A percentile compares a stretch with the other conserved stretches of the same genome.
Evolutionary conservation across 768 basidiomycete genomes (phyloP).

Genomic region (Mycena haematopus): DNA sequence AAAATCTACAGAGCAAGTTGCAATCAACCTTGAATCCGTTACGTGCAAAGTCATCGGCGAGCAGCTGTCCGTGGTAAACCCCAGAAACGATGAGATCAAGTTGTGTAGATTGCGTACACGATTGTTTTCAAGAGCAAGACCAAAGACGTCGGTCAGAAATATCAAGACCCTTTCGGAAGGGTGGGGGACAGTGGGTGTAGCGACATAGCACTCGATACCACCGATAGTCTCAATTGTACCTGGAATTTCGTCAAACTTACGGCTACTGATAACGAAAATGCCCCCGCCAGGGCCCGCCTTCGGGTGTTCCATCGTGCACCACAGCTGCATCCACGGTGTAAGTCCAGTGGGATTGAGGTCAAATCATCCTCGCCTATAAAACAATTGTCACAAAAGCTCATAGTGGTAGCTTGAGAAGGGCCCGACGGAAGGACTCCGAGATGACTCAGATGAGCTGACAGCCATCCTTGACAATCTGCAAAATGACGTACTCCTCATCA

Average conservation of each 20-base stretch:
- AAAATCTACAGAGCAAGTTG: slow-evolving; percentile 16
- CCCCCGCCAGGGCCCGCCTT: too few relatives aligned
- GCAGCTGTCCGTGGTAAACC: slow-evolving; percentile 30
- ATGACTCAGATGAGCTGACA: too few relatives aligned
- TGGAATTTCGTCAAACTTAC: slow-evolving; percentile 17
- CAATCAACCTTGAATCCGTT: slow-evolving; percentile 44
- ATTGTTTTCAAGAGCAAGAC: slow-evolving; percentile 41
- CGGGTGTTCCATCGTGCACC: slow-evolving; percentile 34
- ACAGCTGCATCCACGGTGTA: slow-evolving; percentile 27
- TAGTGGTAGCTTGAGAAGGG: slow-evolving; percentile 9
- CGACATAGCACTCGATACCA: slow-evolving; percentile 48
- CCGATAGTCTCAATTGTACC: slow-evolving; percentile 45
- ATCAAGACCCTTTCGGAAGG: slow-evolving; percentile 43
- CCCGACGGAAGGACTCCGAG: not conserved
- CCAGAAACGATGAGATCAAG: not conserved
- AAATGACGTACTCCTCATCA: too few relatives aligned
- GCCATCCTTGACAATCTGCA: too few relatives aligned
- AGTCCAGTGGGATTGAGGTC: not conserved
- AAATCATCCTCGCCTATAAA: slow-evolving; percentile 28
- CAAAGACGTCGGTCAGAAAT: slow-evolving; percentile 49
- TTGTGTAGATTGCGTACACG: slow-evolving; percentile 31
- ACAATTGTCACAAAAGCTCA: slow-evolving; percentile 38
- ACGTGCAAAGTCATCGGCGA: slow-evolving; percentile 43
- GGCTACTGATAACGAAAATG: too few relatives aligned
- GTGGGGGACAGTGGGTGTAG: slow-evolving; percentile 43